phyloP scores from a whole-genome alignment of 2,329 filamentous ascomycete genomes.

The Fusarium beomiforme region DNA sequence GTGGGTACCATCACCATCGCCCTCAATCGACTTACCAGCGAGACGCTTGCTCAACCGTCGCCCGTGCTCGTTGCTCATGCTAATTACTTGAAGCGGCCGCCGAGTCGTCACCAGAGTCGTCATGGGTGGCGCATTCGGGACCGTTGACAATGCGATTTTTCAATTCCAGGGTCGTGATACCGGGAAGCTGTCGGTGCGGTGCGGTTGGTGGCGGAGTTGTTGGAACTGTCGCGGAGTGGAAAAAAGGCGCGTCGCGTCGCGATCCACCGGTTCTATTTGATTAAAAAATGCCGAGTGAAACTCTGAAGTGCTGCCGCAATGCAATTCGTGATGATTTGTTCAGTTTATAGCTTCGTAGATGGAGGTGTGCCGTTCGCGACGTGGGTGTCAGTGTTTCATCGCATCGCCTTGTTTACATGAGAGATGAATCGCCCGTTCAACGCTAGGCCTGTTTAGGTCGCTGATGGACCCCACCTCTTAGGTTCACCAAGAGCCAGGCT shows the following conservation, averaged over 20 bases:
- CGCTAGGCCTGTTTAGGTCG: slow-evolving; percentile 35
- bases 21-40: slow-evolving; percentile 61
- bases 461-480: slow-evolving; percentile 27
- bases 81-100: slow-evolving; percentile 73
- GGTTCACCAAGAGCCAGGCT: background rate
- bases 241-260: slow-evolving; percentile 37
- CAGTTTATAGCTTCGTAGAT: slow-evolving; percentile 22
- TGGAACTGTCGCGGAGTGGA: slow-evolving; percentile 22
- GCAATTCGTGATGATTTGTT: slow-evolving; percentile 29
- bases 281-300: background rate
- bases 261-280: background rate
- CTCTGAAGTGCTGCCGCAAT: background rate
- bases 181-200: slow-evolving; percentile 24
- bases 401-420: slow-evolving; percentile 47
- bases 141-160: slow-evolving; percentile 37
- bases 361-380: slow-evolving; percentile 40
- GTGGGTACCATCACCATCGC: slow-evolving; percentile 3
- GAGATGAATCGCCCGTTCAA: slow-evolving; percentile 32
- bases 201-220: slow-evolving; percentile 10
- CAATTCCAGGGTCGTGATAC: slow-evolving; percentile 27
- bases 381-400: slow-evolving; percentile 40
- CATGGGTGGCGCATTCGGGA: slow-evolving; percentile 66
- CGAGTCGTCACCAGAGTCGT: slow-evolving; percentile 74
- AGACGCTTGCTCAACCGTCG: slow-evolving; percentile 72
- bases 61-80: slow-evolving; percentile 73